These are phyloP conservation scores for Paecilomyces dactylethromorphus DNA, from an alignment of 2,329 filamentous ascomycete species.

Conservation along the genomic window DNA sequence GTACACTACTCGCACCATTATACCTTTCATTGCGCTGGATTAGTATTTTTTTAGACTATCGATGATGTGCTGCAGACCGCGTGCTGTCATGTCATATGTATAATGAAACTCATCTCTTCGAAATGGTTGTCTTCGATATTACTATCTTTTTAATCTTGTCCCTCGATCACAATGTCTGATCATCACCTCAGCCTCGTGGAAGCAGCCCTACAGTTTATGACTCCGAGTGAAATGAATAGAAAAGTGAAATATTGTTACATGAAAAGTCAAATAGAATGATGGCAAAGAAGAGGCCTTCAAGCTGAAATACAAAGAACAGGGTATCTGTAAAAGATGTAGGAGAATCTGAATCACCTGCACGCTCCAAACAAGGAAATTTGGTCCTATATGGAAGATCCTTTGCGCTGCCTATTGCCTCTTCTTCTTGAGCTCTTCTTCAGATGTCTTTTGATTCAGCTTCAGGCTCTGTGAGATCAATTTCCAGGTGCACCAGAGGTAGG, in stretches of 20 bases:
- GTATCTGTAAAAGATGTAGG: neutral
- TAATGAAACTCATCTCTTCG: slow-evolving; percentile 1
- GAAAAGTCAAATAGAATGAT: neutral
- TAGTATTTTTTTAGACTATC: neutral
- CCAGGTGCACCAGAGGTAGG: slow-evolving; percentile 87
- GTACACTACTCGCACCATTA: slow-evolving; percentile 11
- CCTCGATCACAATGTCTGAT: neutral
- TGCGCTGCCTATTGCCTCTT: slow-evolving; percentile 26
- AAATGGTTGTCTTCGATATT: neutral
- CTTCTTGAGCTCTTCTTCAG: slow-evolving; percentile 22
- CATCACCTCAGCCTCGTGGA: neutral
- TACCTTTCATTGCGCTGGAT: neutral
- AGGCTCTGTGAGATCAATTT: slow-evolving; percentile 40
- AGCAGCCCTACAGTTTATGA: neutral
- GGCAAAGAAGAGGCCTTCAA: neutral
- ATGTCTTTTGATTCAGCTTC: slow-evolving; percentile 15
- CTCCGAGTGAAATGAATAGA: neutral
- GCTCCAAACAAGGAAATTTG: slow-evolving; percentile 4
- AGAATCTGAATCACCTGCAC: neutral
- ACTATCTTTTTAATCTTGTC: neutral
- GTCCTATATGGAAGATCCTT: neutral
- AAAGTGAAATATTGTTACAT: neutral
- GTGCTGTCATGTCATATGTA: neutral
- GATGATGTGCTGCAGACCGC: neutral
- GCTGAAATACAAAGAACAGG: slow-evolving; percentile 1